Base-by-base conservation (phyloP, 345 rosid genomes). In the Cardamine resedifolia region DNA sequence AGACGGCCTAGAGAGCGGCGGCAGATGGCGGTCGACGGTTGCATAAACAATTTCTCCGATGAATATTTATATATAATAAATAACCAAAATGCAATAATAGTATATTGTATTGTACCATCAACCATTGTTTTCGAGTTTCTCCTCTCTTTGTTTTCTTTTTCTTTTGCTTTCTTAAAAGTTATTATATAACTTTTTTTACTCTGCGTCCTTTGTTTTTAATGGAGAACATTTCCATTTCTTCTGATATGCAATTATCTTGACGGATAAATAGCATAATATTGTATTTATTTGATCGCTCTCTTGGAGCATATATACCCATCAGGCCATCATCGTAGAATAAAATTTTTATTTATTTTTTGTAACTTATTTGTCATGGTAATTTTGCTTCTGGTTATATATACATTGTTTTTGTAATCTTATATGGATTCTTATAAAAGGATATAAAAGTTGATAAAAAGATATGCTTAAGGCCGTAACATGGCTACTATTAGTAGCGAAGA, bases 1-100 rank as follows among this genome's bases (percentile, higher is more conserved):
- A 76, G 76, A 61, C 51, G 50, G 78, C 78, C 0, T 76, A 76
- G 75, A 62, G 30, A 23, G 61, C 30, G 19, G 52, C 19, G 30
- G 62, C 30, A 21, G 48, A 51, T 11, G 63, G 33, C 34, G 71
- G 79, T 53, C 18, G n/a, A 68, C 6, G 58, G 58, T 33, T 75
- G 31, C 64, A 24, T 60, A 68, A 75, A 68, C 31, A 75, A 3
- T 26, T 75, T 15, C 39, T 61, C 31, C 62, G 34, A 11, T 58
- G 62, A 3, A 68, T 59, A 52, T 50, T 73, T 28, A 36, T 74
- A 74, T 66, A 75, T 49, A 62, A 69, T 67, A 61, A 70, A 63
- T 45, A 76, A 70, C 74, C 12, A 69, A 75, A 75, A 68, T 75
- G 79, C 75, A 63, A 76, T 69, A 69, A 76, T 69, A 69, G 56